Evolutionary conservation across 1,284 basidiomycete genomes (phyloP).

Genomic region (Ganoderma boninense): DNA sequence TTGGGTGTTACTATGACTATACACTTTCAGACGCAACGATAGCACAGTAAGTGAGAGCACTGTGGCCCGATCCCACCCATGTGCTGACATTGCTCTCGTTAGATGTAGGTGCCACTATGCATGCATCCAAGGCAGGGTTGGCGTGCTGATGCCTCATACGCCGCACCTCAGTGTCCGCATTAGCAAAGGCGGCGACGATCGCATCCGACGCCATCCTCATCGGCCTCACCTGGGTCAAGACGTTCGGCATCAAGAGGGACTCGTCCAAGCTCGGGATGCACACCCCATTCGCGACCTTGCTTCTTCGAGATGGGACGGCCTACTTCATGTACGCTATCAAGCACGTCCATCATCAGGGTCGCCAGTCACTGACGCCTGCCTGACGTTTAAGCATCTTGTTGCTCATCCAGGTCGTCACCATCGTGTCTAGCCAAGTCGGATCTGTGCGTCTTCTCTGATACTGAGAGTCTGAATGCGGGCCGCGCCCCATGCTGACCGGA

Average conservation of each 20-base stretch:
- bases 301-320: conserved; percentile 11
- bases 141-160: not conserved
- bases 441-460: not conserved
- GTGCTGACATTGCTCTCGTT: not conserved
- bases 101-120: not conserved
- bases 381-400: not conserved
- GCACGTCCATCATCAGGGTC: not conserved
- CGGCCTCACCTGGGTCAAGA: conserved; percentile 21
- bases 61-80: not conserved
- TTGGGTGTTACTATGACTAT: not conserved
- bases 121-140: not conserved
- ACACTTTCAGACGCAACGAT: not conserved
- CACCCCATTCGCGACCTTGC: conserved; percentile 2
- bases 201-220: conserved; percentile 14
- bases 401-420: conserved; percentile 1
- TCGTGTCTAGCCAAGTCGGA: conserved; percentile 4
- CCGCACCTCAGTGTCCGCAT: not conserved
- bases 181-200: conserved; percentile 3
- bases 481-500: not conserved
- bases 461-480: not conserved
- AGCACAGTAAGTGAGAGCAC: not conserved
- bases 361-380: not conserved
- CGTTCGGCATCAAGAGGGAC: conserved; percentile 1
- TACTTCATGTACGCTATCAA: conserved; percentile 7
- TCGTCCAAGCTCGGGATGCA: not conserved